These are phyloP conservation scores for Cucurbitaria berberidis DNA, from an alignment of 2,329 filamentous ascomycete species.

Conservation along the genomic window DNA sequence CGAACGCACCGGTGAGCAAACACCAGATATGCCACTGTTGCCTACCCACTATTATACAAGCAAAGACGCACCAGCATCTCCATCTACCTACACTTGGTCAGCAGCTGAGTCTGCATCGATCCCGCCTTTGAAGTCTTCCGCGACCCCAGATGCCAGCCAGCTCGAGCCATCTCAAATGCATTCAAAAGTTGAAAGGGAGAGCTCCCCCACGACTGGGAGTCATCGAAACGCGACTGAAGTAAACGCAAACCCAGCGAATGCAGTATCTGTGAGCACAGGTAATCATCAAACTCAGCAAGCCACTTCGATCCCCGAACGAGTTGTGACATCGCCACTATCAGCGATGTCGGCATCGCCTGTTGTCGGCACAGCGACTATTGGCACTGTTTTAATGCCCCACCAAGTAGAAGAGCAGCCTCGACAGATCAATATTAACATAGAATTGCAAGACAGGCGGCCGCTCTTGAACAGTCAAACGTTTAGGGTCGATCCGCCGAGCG, in stretches of 20 bases:
- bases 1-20: constrained; percentile 26
- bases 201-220: not conserved
- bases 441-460: constrained; percentile 36
- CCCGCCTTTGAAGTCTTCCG: constrained; percentile 4
- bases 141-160: not conserved
- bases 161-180: not conserved
- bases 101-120: constrained; percentile 27
- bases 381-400: constrained; percentile 42
- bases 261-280: constrained; percentile 2
- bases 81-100: constrained; percentile 34
- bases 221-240: not conserved
- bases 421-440: constrained; percentile 42
- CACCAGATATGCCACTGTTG: constrained; percentile 45
- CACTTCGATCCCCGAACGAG: constrained; percentile 15
- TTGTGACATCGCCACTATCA: constrained; percentile 34
- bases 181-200: not conserved
- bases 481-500: constrained; percentile 17
- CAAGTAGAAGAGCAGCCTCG: constrained; percentile 32
- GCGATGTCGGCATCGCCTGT: constrained; percentile 42
- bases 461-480: constrained; percentile 18
- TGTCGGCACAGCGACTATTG: constrained; percentile 40
- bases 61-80: constrained; percentile 17
- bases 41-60: constrained; percentile 32
- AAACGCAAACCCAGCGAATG: not conserved
- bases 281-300: constrained; percentile 15